A percentile compares a stretch with the other conserved stretches of the same genome.
Evolutionary conservation across 495 filamentous ascomycete genomes (phyloP).

Genomic region (Thermochaetoides thermophila): DNA sequence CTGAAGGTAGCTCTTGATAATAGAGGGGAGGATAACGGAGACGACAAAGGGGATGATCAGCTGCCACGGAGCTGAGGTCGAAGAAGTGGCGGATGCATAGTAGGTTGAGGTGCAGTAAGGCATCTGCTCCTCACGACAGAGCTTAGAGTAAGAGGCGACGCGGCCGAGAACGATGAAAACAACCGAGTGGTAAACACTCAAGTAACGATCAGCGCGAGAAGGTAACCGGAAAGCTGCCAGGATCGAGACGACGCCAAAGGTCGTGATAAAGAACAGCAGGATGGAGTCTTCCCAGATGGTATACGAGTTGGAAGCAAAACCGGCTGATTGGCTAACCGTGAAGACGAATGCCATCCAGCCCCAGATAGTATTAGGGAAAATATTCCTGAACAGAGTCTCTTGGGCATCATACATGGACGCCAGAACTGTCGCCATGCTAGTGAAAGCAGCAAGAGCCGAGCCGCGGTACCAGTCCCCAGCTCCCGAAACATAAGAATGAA

Average conservation of each 20-base stretch:
- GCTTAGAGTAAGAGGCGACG: conserved; percentile 72
- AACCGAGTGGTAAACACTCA: conserved; percentile 71
- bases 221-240: conserved; percentile 58
- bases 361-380: conserved; percentile 72
- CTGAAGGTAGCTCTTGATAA: conserved; percentile 64
- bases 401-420: conserved; percentile 38
- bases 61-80: conserved; percentile 88
- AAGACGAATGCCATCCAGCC: conserved; percentile 72
- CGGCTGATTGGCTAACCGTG: conserved; percentile 66
- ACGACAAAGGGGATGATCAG: conserved; percentile 63
- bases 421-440: conserved; percentile 47
- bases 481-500: conserved; percentile 16
- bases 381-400: conserved; percentile 33
- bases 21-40: conserved; percentile 55
- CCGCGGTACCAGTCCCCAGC: conserved; percentile 27
- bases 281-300: conserved; percentile 99
- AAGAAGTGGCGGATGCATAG: conserved; percentile 81
- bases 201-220: conserved; percentile 42
- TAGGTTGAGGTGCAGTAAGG: conserved; percentile 91
- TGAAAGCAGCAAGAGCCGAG: conserved; percentile 36
- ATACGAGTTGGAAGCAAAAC: conserved; percentile 94
- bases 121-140: conserved; percentile 98
- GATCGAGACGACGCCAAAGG: conserved; percentile 64
- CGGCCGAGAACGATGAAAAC: conserved; percentile 72
- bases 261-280: conserved; percentile 76